These are phyloP conservation scores for Aphanomyces astaci DNA, from an alignment of 352 stramenopile species.

Conservation along the genomic window DNA sequence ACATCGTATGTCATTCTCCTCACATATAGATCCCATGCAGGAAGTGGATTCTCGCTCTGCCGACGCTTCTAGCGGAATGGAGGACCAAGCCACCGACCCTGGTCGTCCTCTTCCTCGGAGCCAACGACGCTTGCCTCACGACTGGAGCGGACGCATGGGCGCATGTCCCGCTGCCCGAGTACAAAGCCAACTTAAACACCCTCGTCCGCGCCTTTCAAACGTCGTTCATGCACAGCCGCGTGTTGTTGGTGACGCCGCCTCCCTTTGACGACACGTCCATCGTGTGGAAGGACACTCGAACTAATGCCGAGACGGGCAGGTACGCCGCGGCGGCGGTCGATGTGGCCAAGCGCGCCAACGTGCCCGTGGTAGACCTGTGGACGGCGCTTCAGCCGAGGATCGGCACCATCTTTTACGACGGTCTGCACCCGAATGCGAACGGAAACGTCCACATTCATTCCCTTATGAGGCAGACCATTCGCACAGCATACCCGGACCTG, in stretches of 20 bases:
- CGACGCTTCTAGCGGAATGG: not conserved
- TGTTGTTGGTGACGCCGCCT: not conserved
- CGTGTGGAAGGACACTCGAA: not conserved
- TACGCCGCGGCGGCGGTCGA: not conserved
- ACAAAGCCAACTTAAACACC: not conserved
- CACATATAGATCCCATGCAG: not conserved
- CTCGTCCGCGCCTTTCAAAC: not conserved
- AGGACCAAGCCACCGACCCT: not conserved
- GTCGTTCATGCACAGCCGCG: not conserved
- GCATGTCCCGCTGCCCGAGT: not conserved
- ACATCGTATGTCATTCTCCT: not conserved
- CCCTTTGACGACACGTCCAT: not conserved
- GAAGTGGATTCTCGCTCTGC: not conserved
- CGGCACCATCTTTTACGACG: not conserved
- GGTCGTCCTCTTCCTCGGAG: not conserved
- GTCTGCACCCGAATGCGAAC: not conserved
- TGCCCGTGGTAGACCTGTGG: not conserved
- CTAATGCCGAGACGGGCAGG: not conserved
- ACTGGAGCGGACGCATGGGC: too few species aligned
- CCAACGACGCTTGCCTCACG: slow-evolving; percentile 4
- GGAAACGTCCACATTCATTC: not conserved
- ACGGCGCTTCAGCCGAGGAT: not conserved
- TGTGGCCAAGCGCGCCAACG: not conserved
- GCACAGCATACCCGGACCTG: not conserved
- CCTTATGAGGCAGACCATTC: not conserved